Percentiles rank a stretch among this genome's conserved stretches.
phyloP scores from a whole-genome alignment of 495 filamentous ascomycete species.

The Saxophila tyrrhenica region DNA sequence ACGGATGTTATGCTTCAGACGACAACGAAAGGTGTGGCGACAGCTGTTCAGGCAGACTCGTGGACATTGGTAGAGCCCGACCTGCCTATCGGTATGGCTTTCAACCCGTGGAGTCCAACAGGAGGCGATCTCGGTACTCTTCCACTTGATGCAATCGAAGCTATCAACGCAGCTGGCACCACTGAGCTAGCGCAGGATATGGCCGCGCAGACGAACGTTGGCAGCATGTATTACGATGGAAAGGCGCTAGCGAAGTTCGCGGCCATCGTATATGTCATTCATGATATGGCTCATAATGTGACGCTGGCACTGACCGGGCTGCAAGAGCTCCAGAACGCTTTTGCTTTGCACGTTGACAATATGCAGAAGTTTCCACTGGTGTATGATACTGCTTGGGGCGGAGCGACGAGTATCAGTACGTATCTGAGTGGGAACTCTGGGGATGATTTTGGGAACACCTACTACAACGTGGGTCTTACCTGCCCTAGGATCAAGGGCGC shows the following conservation, averaged over 20 bases:
- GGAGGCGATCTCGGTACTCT: constrained; percentile 41
- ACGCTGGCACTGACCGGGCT: constrained; percentile 51
- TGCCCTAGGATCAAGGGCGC: no score
- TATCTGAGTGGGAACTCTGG: constrained; percentile 63
- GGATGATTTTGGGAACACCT: constrained; percentile 38
- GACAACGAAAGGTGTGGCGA: constrained; percentile 75
- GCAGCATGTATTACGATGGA: constrained; percentile 92
- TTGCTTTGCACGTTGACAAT: constrained; percentile 67
- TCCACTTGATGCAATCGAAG: constrained; percentile 38
- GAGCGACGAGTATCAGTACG: constrained; percentile 67
- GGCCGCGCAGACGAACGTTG: constrained; percentile 53
- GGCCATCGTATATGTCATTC: constrained; percentile 46
- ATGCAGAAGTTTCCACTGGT: constrained; percentile 65
- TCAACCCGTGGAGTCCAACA: constrained; percentile 60
- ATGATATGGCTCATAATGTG: constrained; percentile 52
- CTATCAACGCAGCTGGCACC: constrained; percentile 46
- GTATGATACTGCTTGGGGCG: constrained; percentile 58
- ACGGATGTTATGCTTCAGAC: constrained; percentile 58
- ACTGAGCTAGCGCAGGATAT: constrained; percentile 67
- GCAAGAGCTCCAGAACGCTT: constrained; percentile 58
- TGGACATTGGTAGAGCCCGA: constrained; percentile 69
- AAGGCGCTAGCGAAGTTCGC: constrained; percentile 44
- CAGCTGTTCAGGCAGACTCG: constrained; percentile 57
- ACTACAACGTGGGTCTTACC: constrained; percentile 37
- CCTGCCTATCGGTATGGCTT: constrained; percentile 63